phyloP scores from a whole-genome alignment of 2,329 filamentous ascomycete genomes.

The Penicillium sp. region DNA sequence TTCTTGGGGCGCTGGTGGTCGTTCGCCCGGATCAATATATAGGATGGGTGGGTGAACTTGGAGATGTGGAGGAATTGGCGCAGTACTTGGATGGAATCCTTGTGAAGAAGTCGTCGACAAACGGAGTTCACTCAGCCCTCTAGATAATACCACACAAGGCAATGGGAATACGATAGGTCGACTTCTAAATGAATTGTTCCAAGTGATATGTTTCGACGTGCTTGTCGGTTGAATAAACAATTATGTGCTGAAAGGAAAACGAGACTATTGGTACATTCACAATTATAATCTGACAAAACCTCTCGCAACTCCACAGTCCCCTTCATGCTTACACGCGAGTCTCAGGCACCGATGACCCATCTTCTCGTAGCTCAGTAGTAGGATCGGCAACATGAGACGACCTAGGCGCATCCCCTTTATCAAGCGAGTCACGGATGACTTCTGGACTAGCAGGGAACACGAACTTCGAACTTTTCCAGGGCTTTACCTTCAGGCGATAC shows the following conservation, averaged over 20 bases:
- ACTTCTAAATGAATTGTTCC: background rate
- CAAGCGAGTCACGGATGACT: constrained; percentile 16
- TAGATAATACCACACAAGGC: background rate
- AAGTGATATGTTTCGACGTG: background rate
- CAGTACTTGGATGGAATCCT: constrained; percentile 21
- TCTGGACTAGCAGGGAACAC: constrained; percentile 16
- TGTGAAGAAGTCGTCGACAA: background rate
- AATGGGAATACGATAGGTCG: background rate
- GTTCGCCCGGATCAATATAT: constrained; percentile 25
- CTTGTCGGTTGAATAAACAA: background rate
- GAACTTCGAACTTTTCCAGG: constrained; percentile 50
- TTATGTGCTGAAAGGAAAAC: too few species aligned
- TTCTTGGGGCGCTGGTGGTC: constrained; percentile 18
- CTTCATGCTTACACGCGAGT: background rate
- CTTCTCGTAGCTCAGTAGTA: constrained; percentile 8
- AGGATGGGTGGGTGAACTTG: constrained; percentile 24
- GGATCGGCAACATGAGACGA: constrained; percentile 16
- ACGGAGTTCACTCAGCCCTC: background rate
- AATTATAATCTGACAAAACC: background rate
- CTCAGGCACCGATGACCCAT: constrained; percentile 9
- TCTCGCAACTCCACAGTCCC: background rate
- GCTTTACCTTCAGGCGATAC: constrained; percentile 56
- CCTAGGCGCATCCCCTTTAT: constrained; percentile 10
- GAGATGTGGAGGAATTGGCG: constrained; percentile 18
- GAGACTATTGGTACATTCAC: background rate